These are phyloP conservation scores for Saccharomyces hybrid DNA, from an alignment of 1,139 yeast genomes.

Conservation along the genomic window DNA sequence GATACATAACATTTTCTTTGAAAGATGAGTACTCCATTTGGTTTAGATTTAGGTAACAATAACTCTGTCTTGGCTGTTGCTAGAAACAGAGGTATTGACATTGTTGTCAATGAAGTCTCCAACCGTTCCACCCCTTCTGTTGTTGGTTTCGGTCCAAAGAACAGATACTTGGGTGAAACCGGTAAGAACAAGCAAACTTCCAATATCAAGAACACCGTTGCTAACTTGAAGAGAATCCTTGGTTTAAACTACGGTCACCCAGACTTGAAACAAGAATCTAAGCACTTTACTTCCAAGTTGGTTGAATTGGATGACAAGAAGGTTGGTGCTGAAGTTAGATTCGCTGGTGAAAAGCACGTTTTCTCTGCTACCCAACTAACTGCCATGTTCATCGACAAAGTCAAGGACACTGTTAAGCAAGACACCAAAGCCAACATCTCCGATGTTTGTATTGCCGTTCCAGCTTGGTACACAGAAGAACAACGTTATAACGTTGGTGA, in stretches of 20 bases:
- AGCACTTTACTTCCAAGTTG: constrained; percentile 63
- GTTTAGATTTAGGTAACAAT: constrained; percentile 95
- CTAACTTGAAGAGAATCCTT: constrained; percentile 82
- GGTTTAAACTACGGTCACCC: constrained; percentile 73
- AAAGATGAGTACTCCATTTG: constrained; percentile 81
- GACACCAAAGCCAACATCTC: constrained; percentile 75
- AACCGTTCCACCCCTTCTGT: constrained; percentile 93
- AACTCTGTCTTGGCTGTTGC: constrained; percentile 94
- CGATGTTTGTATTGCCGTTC: constrained; percentile 91
- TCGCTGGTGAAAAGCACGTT: constrained; percentile 66
- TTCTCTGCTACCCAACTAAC: constrained; percentile 84
- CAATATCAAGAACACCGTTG: constrained; percentile 91
- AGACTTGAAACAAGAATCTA: constrained; percentile 66
- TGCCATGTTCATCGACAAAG: constrained; percentile 90
- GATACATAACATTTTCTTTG: background rate
- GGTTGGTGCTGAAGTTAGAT: constrained; percentile 79
- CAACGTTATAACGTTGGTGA: constrained; percentile 96
- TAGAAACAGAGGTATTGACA: constrained; percentile 95
- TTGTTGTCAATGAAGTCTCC: constrained; percentile 95
- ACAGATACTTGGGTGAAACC: constrained; percentile 86
- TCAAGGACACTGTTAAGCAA: constrained; percentile 67
- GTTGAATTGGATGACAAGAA: constrained; percentile 62
- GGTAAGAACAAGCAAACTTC: constrained; percentile 96
- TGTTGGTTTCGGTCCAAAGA: constrained; percentile 84
- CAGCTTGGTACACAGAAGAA: constrained; percentile 92